Conservation (phyloP, 2,329 filamentous ascomycete genomes). For the Talaromyces sp. region DNA sequence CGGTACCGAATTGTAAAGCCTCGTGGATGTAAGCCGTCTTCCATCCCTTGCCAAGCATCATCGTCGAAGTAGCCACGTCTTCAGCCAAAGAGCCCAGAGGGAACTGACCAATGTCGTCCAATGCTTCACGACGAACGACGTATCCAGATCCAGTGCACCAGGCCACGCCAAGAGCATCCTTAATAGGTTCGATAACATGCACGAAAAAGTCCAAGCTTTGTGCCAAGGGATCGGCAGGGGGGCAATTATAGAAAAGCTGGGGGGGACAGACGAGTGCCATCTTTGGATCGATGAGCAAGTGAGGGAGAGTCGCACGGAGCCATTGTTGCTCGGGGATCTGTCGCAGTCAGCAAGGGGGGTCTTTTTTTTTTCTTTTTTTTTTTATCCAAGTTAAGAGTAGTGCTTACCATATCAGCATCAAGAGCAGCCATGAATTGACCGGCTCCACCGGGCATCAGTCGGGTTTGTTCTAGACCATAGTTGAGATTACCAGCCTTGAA, state of each 20-base stretch:
- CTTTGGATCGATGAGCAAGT: conserved; percentile 54
- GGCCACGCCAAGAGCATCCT: conserved; percentile 50
- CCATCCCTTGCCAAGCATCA: conserved; percentile 60
- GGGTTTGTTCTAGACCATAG: conserved; percentile 53
- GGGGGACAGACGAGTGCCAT: conserved; percentile 59
- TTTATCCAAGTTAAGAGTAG: background rate
- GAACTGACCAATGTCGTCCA: conserved; percentile 61
- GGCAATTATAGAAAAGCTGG: conserved; percentile 62
- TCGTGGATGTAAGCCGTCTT: conserved; percentile 60
- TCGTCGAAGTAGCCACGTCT: conserved; percentile 57
- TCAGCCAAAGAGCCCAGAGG: conserved; percentile 59
- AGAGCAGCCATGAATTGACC: conserved; percentile 59
- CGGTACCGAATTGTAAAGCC: conserved; percentile 56
- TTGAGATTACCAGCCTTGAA: conserved; percentile 66
- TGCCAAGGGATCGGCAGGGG: conserved; percentile 55
- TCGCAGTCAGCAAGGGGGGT: conserved; percentile 13
- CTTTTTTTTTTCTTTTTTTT: background rate
- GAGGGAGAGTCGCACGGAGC: conserved; percentile 58
- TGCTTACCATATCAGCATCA: conserved; percentile 59
- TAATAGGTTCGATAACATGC: conserved; percentile 49
- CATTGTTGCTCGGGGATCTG: conserved; percentile 59
- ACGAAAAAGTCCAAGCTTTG: conserved; percentile 59
- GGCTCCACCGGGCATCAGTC: conserved; percentile 53
- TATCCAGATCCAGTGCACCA: conserved; percentile 65
- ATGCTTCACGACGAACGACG: conserved; percentile 55